Conservation (phyloP, 2,329 filamentous ascomycete species). For the Xylaria sp. region DNA sequence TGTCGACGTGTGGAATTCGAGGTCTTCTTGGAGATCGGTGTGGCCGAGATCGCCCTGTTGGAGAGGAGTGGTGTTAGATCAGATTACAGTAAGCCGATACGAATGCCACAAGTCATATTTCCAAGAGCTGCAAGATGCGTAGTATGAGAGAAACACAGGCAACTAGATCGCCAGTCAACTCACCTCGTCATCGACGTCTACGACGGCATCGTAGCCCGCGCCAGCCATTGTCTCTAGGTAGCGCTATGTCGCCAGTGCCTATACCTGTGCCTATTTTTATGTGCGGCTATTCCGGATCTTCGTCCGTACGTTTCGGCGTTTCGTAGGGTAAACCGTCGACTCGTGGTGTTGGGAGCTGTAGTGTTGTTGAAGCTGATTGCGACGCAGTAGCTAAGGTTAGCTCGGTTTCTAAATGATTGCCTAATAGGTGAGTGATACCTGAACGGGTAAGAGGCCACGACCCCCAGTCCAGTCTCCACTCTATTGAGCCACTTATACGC, state of each 20-base stretch:
- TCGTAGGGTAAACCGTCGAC: not conserved
- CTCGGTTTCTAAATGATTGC: constrained; percentile 27
- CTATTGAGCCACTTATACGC: not conserved
- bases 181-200: constrained; percentile 97
- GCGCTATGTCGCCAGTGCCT: constrained; percentile 14
- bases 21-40: constrained; percentile 97
- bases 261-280: not conserved
- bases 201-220: constrained; percentile 95
- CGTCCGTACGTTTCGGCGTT: not conserved
- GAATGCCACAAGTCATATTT: no score
- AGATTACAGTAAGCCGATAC: not conserved
- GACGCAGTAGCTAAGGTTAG: not conserved
- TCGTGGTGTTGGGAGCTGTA: constrained; percentile 30
- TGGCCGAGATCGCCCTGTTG: constrained; percentile 92
- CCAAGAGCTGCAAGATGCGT: no score
- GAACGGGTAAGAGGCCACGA: constrained; percentile 46
- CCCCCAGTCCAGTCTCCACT: constrained; percentile 29
- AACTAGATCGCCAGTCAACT: constrained; percentile 35
- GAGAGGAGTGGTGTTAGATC: constrained; percentile 10
- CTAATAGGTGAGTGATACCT: constrained; percentile 14
- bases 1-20: constrained; percentile 97
- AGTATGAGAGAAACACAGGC: not conserved
- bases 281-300: not conserved
- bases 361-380: constrained; percentile 19
- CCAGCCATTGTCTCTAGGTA: constrained; percentile 71